A percentile compares a stretch with the other conserved stretches of the same genome.
Evolutionary conservation across 129 eudicot genomes (phyloP).

Genomic region (Flaveria trinervia): DNA sequence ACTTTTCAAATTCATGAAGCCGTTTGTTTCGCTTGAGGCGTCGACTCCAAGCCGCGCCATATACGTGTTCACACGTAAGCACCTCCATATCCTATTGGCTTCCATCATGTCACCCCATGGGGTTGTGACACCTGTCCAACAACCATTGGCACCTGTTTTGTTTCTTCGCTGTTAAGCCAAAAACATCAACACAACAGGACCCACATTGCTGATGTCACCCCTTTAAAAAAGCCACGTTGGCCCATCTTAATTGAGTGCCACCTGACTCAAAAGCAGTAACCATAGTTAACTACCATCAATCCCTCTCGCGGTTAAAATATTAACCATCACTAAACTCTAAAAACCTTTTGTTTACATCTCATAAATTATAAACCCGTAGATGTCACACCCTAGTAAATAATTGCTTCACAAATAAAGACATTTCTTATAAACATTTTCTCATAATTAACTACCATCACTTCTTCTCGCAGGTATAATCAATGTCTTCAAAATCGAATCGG

Average conservation of each 20-base stretch:
- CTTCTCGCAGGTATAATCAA: too few species aligned
- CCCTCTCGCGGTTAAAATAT: too few species aligned
- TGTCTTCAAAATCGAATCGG: too few species aligned
- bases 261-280: conserved; percentile 64
- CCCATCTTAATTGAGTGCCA: conserved; percentile 53
- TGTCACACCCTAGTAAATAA: too few species aligned
- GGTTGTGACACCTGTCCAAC: conserved; percentile 33
- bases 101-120: conserved; percentile 10
- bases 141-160: conserved; percentile 35
- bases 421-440: too few species aligned
- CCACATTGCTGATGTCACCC: conserved; percentile 52
- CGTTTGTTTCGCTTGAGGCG: conserved; percentile 26
- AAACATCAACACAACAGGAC: conserved; percentile 28
- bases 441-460: too few species aligned
- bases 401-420: too few species aligned
- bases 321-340: too few species aligned
- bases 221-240: conserved; percentile 41
- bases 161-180: conserved; percentile 76
- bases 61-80: conserved; percentile 37
- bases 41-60: conserved; percentile 27
- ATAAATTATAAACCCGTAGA: too few species aligned
- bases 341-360: too few species aligned
- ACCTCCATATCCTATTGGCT: conserved; percentile 25
- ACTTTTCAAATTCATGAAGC: neutral
- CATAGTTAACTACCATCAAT: neutral